phyloP scores from a whole-genome alignment of 768 basidiomycete genomes.

The Chalciporus chontae region DNA sequence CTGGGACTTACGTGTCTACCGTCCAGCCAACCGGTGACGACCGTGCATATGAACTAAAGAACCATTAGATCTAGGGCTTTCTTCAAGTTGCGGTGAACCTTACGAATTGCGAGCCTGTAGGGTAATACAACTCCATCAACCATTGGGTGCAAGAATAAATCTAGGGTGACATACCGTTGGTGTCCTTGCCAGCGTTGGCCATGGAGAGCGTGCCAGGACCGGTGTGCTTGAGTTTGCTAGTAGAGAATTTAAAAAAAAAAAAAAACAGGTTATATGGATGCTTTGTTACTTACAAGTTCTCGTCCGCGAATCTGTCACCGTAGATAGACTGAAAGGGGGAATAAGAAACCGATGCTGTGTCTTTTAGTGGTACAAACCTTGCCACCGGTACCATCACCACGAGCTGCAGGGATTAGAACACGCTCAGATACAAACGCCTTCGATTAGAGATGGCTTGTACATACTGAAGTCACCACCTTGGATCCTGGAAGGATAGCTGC shows the following conservation, averaged over 20 bases:
- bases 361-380: slow-evolving; percentile 48
- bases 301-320: slow-evolving; percentile 86
- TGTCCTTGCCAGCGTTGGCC: slow-evolving; percentile 92
- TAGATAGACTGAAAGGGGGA: slow-evolving; percentile 68
- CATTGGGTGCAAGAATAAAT: not conserved
- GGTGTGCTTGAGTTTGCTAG: slow-evolving; percentile 93
- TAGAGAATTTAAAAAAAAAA: not conserved
- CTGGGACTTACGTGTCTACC: slow-evolving; percentile 66
- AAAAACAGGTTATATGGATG: not conserved
- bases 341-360: slow-evolving; percentile 1
- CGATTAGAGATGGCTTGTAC: slow-evolving; percentile 29
- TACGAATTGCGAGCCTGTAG: slow-evolving; percentile 82
- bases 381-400: slow-evolving; percentile 87
- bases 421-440: slow-evolving; percentile 14
- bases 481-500: slow-evolving; percentile 52
- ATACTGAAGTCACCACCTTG: slow-evolving; percentile 98
- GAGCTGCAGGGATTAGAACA: slow-evolving; percentile 43
- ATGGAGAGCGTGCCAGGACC: slow-evolving; percentile 85
- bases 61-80: not conserved
- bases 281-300: slow-evolving; percentile 75
- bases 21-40: slow-evolving; percentile 85
- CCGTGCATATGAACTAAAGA: slow-evolving; percentile 85
- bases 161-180: slow-evolving; percentile 61
- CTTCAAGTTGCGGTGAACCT: slow-evolving; percentile 23
- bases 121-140: slow-evolving; percentile 9